Evolutionary conservation across 768 basidiomycete genomes (phyloP).

Genomic region (Pisolithus marmoratus): DNA sequence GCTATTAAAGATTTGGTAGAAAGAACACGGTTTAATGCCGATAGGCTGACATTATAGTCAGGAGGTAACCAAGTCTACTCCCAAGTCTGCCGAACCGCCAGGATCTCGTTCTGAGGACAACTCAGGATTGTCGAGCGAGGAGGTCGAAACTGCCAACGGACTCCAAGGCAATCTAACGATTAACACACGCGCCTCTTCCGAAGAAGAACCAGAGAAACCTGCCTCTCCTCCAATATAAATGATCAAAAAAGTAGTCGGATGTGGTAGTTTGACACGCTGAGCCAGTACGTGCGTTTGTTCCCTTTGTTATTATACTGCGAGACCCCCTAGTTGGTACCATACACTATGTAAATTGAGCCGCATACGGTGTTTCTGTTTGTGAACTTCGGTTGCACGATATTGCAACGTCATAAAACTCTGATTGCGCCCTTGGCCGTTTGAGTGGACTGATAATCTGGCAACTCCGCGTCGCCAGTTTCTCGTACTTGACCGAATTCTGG

Average conservation of each 20-base stretch:
- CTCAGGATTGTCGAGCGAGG: conserved; percentile 21
- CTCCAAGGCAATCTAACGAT: conserved; percentile 22
- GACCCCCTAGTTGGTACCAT: conserved; percentile 16
- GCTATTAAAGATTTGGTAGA: no score
- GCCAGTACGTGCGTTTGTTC: neutral
- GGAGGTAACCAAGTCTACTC: conserved; percentile 18
- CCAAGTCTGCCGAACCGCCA: conserved; percentile 25
- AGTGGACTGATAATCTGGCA: no score
- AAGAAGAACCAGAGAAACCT: conserved; percentile 20
- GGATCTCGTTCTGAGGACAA: conserved; percentile 25
- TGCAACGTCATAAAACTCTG: neutral
- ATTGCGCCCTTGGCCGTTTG: neutral
- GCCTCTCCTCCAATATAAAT: conserved; percentile 24
- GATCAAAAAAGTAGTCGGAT: conserved; percentile 21
- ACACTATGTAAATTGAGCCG: no score
- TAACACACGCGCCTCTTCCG: conserved; percentile 23
- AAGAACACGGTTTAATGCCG: no score
- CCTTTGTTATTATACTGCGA: conserved; percentile 5
- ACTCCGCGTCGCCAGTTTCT: no score
- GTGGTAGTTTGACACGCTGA: no score
- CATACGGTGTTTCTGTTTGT: conserved; percentile 18
- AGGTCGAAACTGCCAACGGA: conserved; percentile 10
- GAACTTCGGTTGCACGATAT: neutral
- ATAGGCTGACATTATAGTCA: conserved; percentile 12
- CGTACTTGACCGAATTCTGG: no score